Evolutionary conservation across 2,329 filamentous ascomycete species (phyloP).

Genomic region (Colletotrichum sp.): DNA sequence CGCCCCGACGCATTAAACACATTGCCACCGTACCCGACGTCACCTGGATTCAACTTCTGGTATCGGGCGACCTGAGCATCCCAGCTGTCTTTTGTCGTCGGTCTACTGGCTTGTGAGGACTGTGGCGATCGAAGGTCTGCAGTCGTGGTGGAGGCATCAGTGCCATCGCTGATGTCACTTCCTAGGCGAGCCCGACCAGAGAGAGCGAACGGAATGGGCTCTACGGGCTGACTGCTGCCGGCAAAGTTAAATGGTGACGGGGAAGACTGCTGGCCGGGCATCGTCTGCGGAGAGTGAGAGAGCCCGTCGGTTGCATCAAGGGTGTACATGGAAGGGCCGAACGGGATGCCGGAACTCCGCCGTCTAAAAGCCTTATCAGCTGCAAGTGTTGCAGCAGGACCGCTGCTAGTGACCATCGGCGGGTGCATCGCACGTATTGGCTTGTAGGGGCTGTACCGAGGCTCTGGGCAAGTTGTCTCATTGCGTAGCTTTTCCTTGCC

Average conservation of each 20-base stretch:
- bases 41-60: constrained; percentile 71
- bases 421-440: constrained; percentile 59
- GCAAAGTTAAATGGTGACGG: constrained; percentile 30
- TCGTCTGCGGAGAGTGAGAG: constrained; percentile 6
- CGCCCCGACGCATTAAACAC: constrained; percentile 45
- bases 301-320: constrained; percentile 42
- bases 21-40: constrained; percentile 67
- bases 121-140: constrained; percentile 27
- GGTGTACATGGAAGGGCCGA: constrained; percentile 32
- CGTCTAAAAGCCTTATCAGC: constrained; percentile 65
- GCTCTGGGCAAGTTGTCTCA: constrained; percentile 88
- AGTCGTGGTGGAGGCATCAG: constrained; percentile 22
- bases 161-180: constrained; percentile 35
- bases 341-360: constrained; percentile 58
- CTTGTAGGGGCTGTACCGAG: constrained; percentile 85
- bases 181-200: constrained; percentile 34
- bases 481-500: constrained; percentile 92
- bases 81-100: constrained; percentile 38
- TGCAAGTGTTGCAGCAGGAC: constrained; percentile 54
- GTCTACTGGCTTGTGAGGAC: constrained; percentile 33
- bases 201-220: constrained; percentile 55
- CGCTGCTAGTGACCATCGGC: constrained; percentile 37
- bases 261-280: constrained; percentile 23
- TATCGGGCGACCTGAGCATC: constrained; percentile 48
- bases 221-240: constrained; percentile 43